Percentiles rank a stretch among this genome's conserved stretches.
Conservation (phyloP, 257 asterid species). For the Fraxinus excelsior region DNA sequence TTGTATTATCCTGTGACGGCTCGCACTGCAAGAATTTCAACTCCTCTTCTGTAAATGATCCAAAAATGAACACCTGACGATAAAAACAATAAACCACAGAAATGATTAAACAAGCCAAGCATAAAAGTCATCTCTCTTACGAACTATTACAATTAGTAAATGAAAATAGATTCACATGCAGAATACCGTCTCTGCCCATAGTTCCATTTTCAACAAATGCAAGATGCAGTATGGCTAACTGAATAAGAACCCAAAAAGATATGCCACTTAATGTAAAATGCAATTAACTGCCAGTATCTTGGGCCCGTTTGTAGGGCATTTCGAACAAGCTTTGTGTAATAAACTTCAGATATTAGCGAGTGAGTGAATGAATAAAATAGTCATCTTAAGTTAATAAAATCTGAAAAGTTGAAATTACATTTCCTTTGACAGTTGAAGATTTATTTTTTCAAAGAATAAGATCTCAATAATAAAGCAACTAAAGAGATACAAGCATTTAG, state of each 20-base stretch:
- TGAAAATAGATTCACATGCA: conserved; percentile 11
- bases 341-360: background rate
- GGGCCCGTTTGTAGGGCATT: too few relatives aligned
- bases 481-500: background rate
- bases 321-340: too few relatives aligned
- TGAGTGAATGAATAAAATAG: background rate
- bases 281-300: background rate
- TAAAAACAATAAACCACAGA: conserved; percentile 8
- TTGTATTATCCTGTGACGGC: conserved; percentile 41
- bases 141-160: background rate
- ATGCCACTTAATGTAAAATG: background rate
- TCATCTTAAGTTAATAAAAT: too few relatives aligned
- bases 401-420: too few relatives aligned
- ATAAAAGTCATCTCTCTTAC: background rate
- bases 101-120: background rate
- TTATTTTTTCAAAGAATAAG: background rate
- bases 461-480: conserved; percentile 2
- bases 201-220: conserved; percentile 2
- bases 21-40: conserved; percentile 50
- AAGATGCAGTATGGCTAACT: conserved; percentile 1
- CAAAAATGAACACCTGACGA: conserved; percentile 66
- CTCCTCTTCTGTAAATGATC: conserved; percentile 84
- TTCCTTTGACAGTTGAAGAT: background rate
- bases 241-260: background rate
- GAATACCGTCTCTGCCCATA: background rate